phyloP scores from a whole-genome alignment of 2,329 filamentous ascomycete species.

The Fusarium praegraminearum region DNA sequence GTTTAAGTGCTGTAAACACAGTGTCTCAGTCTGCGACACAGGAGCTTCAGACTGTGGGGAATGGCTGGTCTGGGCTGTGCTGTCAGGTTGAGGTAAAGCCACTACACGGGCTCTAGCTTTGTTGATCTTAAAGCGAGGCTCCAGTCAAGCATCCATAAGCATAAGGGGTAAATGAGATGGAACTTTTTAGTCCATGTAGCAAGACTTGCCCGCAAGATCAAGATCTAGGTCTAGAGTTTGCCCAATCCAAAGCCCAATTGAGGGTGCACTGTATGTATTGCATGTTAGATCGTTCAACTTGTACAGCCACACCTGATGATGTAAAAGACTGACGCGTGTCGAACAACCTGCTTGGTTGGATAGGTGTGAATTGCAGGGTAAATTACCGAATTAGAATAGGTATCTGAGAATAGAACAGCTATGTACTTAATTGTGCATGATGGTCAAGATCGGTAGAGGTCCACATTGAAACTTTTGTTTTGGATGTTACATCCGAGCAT shows the following conservation, averaged over 20 bases:
- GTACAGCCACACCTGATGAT: conserved; percentile 38
- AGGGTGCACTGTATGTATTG: conserved; percentile 24
- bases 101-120: conserved; percentile 36
- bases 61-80: conserved; percentile 35
- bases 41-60: conserved; percentile 36
- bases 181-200: conserved; percentile 16
- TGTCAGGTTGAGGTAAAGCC: conserved; percentile 23
- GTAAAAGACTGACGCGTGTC: conserved; percentile 31
- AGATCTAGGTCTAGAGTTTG: conserved; percentile 14
- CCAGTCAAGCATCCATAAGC: conserved; percentile 14
- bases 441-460: background rate
- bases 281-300: background rate
- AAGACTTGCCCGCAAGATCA: conserved; percentile 5
- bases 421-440: background rate
- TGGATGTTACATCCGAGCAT: background rate
- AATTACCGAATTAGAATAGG: background rate
- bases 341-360: conserved; percentile 9
- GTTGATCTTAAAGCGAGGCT: conserved; percentile 38
- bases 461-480: background rate
- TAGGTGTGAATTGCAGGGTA: background rate
- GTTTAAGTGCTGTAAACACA: conserved; percentile 24
- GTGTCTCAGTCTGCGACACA: conserved; percentile 25
- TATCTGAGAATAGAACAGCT: background rate
- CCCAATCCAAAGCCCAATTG: conserved; percentile 29
- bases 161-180: conserved; percentile 46